Conservation (phyloP, 805 yeast genomes). For the Ogataea minuta region DNA sequence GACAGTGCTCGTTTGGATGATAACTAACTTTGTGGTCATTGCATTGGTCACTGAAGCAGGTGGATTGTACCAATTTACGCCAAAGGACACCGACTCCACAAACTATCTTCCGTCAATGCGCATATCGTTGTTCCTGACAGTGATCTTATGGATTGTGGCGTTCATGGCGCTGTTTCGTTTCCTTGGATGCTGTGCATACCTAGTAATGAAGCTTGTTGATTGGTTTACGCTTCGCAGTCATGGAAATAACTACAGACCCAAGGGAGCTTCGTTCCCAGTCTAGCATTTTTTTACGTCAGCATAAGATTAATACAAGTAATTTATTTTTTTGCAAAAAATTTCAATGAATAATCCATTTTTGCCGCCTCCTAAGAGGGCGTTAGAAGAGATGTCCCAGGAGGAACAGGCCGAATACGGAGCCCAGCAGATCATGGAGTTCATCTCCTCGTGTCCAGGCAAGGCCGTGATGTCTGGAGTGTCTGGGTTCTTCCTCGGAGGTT, state of each 20-base stretch:
- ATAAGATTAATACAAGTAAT: neutral
- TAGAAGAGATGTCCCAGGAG: constrained; percentile 77
- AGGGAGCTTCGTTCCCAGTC: constrained; percentile 22
- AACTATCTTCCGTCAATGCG: constrained; percentile 37
- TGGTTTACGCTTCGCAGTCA: constrained; percentile 17
- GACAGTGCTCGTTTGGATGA: constrained; percentile 87
- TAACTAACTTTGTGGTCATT: constrained; percentile 77
- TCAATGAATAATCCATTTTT: constrained; percentile 35
- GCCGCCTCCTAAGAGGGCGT: constrained; percentile 47
- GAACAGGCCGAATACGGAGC: constrained; percentile 95
- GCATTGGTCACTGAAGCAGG: constrained; percentile 85
- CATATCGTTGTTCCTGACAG: constrained; percentile 70
- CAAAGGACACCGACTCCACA: constrained; percentile 30
- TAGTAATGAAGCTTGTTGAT: constrained; percentile 36
- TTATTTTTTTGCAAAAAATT: constrained; percentile 1
- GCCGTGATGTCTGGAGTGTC: constrained; percentile 88
- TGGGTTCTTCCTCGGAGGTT: constrained; percentile 93
- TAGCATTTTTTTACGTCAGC: constrained; percentile 7
- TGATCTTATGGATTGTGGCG: constrained; percentile 91
- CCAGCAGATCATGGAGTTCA: constrained; percentile 71
- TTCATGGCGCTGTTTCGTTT: constrained; percentile 83
- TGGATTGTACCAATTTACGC: constrained; percentile 56
- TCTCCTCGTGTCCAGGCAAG: constrained; percentile 95
- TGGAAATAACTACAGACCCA: constrained; percentile 16
- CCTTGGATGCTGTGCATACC: constrained; percentile 65